Base-by-base conservation (phyloP, 495 filamentous ascomycete species). In the Antarctomyces pellizariae region DNA sequence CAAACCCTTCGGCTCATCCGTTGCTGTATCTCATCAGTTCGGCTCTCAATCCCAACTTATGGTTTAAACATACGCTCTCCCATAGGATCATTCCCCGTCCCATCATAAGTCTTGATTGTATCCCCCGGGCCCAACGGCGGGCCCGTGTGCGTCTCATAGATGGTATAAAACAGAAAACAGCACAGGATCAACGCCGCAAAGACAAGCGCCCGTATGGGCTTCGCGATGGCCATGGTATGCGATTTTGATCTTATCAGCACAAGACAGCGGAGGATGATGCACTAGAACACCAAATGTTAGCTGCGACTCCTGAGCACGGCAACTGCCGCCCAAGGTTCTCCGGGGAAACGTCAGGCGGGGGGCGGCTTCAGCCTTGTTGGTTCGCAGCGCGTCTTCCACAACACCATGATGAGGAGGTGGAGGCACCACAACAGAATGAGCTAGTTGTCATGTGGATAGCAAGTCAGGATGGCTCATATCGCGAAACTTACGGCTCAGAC, bases 191-290 rank as follows among this genome's bases (percentile, higher is more conserved):
- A 53, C 36, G 70, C 71, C 28, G 67, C 54, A 37, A 74, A 61
- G 36, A 57, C 74, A 43, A 91, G 56, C 38, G 76, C 66, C 45
- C 80, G 71, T 44, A 86, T 71, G 15, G 76, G 72, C 57, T 67
- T 70, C 42, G 78, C 70, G 45, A 89, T 56, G 41, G 73, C 75
- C 78, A 90, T 90, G 24, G 36, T 50, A 37, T 30, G 13, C 13
- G 33, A 22, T 31, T 35, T 24, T 21, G 10, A 20, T 20, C 22
- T 29, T 11, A 15, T 14, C 16, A 9, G 17, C 22, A 21, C 27
- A 18, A n/a, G n/a, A n/a, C n/a, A n/a, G n/a, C n/a, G n/a, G n/a
- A n/a, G n/a, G n/a, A n/a, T n/a, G n/a, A n/a, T n/a, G n/a, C n/a
- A n/a, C n/a, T n/a, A n/a, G n/a, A n/a, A n/a, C n/a, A n/a, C n/a